phyloP scores from a whole-genome alignment of 176 grass and related monocot genomes.

The Avena eriantha region DNA sequence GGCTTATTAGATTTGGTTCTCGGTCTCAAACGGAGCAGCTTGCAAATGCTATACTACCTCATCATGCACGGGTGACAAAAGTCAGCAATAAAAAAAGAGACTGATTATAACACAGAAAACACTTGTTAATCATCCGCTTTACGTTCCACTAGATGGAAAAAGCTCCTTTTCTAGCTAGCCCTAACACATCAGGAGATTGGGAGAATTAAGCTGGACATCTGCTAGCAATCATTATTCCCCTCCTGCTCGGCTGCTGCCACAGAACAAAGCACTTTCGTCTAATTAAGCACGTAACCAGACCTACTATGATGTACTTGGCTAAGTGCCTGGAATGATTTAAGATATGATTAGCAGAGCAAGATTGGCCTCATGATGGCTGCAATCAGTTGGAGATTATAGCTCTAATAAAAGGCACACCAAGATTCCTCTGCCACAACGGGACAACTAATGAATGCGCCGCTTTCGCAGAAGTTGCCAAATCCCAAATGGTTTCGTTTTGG shows the following conservation, averaged over 20 bases:
- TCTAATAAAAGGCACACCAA: conserved; percentile 27
- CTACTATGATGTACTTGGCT: conserved; percentile 56
- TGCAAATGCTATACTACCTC: conserved; percentile 1
- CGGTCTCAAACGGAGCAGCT: conserved; percentile 46
- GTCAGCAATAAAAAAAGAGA: not conserved
- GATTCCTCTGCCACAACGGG: conserved; percentile 50
- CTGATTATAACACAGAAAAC: not conserved
- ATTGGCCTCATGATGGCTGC: conserved; percentile 54
- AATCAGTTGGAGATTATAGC: conserved; percentile 43
- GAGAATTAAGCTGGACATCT: conserved; percentile 46
- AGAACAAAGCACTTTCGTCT: conserved; percentile 38
- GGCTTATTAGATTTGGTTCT: conserved; percentile 39
- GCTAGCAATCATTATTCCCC: conserved; percentile 49
- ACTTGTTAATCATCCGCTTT: conserved; percentile 49
- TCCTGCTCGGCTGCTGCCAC: conserved; percentile 12
- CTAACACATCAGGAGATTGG: conserved; percentile 56
- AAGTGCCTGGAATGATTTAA: conserved; percentile 54
- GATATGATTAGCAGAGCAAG: conserved; percentile 48
- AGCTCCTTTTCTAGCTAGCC: conserved; percentile 53
- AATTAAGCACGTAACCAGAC: conserved; percentile 60
- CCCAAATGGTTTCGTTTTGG: conserved; percentile 54
- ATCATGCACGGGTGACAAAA: conserved; percentile 16
- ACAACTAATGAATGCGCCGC: conserved; percentile 52
- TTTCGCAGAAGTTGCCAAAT: conserved; percentile 62
- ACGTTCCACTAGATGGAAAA: conserved; percentile 58